phyloP scores from a whole-genome alignment of 768 basidiomycete genomes.

The Brasilioporus rufonigricans region DNA sequence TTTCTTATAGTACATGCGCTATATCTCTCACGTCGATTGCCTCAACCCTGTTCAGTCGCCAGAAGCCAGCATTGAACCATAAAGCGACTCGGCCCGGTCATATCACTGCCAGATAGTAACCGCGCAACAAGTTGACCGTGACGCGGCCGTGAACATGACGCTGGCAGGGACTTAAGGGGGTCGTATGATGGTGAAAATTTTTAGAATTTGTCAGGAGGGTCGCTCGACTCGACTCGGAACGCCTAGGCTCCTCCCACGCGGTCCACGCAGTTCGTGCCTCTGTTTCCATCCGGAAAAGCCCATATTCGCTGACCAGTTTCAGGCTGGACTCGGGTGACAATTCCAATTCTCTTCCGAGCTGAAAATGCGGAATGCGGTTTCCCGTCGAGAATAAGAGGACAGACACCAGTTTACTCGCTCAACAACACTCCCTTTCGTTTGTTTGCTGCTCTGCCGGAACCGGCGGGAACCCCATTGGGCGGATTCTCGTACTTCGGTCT shows the following conservation, averaged over 20 bases:
- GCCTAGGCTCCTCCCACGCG: not conserved
- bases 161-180: not conserved
- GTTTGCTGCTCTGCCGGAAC: not conserved
- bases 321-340: constrained; percentile 14
- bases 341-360: constrained; percentile 10
- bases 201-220: not conserved
- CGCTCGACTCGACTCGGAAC: not conserved
- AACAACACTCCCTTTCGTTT: not conserved
- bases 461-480: not conserved
- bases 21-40: not conserved
- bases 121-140: not conserved
- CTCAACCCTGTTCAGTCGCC: not conserved
- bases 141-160: not conserved
- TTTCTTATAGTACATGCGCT: not conserved
- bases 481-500: not conserved
- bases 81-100: not conserved
- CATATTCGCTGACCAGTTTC: not conserved
- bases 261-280: not conserved
- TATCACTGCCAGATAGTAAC: not conserved
- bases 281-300: not conserved
- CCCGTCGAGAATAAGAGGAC: constrained; percentile 15
- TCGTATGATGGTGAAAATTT: not conserved
- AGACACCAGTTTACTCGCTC: not conserved
- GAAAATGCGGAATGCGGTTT: constrained; percentile 9
- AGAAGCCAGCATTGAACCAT: not conserved